phyloP scores from a whole-genome alignment of 257 asterid genomes.

The Ballota nigra region DNA sequence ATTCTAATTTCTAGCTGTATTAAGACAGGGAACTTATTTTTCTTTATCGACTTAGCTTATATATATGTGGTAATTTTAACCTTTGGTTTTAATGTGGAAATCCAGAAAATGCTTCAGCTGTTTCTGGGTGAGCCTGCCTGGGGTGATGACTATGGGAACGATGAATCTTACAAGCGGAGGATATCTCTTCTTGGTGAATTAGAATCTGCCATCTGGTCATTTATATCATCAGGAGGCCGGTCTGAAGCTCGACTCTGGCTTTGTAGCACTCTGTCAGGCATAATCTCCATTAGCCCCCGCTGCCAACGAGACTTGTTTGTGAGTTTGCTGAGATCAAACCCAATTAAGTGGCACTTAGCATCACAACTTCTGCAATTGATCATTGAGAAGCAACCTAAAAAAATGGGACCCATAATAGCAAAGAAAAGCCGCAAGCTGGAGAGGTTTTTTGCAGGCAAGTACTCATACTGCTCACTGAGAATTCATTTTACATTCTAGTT shows the following conservation, averaged over 20 bases:
- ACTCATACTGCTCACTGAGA: slow-evolving; percentile 5
- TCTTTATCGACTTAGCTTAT: not conserved
- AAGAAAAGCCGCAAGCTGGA: slow-evolving; percentile 68
- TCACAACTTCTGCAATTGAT: slow-evolving; percentile 71
- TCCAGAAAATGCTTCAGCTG: slow-evolving; percentile 60
- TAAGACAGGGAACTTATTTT: not conserved
- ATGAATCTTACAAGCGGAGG: slow-evolving; percentile 35
- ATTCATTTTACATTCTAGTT: not conserved
- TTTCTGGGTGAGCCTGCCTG: slow-evolving; percentile 51
- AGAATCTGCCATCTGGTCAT: slow-evolving; percentile 59
- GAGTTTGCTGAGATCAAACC: slow-evolving; percentile 55
- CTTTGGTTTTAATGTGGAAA: slow-evolving; percentile 10
- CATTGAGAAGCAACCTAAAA: slow-evolving; percentile 65
- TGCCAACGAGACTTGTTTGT: slow-evolving; percentile 62
- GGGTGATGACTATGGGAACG: slow-evolving; percentile 28
- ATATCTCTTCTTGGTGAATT: slow-evolving; percentile 52
- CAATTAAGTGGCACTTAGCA: slow-evolving; percentile 51
- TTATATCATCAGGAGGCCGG: slow-evolving; percentile 62
- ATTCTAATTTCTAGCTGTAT: not conserved
- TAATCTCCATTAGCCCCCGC: slow-evolving; percentile 50
- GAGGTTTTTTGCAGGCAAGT: slow-evolving; percentile 70
- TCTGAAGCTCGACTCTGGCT: slow-evolving; percentile 96
- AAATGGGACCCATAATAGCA: slow-evolving; percentile 68
- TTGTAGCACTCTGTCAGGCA: slow-evolving; percentile 58
- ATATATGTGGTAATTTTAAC: slow-evolving; percentile 8